Conservation (phyloP, 768 basidiomycete genomes). For the Collybiopsis confluens region DNA sequence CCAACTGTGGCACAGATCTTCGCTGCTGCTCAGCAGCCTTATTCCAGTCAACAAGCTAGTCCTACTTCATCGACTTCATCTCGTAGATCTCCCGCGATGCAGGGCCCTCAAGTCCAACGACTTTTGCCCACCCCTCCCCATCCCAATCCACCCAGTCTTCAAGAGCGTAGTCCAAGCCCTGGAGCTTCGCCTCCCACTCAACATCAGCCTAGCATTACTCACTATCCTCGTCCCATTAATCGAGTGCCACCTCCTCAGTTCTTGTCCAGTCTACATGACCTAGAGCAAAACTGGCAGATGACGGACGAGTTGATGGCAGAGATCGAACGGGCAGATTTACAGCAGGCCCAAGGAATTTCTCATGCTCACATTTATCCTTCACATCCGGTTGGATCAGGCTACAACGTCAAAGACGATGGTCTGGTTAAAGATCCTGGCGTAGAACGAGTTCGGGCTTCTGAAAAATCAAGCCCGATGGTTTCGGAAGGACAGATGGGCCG, state of each 20-base stretch:
- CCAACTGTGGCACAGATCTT: conserved; percentile 55
- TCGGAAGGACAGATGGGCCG: conserved; percentile 39
- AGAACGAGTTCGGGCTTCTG: conserved; percentile 50
- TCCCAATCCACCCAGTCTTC: conserved; percentile 28
- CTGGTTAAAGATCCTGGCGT: conserved; percentile 42
- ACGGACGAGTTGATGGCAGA: conserved; percentile 68
- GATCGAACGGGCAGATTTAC: conserved; percentile 67
- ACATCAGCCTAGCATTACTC: conserved; percentile 28
- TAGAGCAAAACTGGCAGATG: conserved; percentile 62
- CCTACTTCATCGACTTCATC: conserved; percentile 39
- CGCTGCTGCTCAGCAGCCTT: conserved; percentile 33
- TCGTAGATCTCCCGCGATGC: conserved; percentile 33
- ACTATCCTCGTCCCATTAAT: conserved; percentile 63
- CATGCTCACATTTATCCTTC: conserved; percentile 27
- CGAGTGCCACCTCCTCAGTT: conserved; percentile 53
- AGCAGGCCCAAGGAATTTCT: conserved; percentile 50
- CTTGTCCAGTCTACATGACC: conserved; percentile 47
- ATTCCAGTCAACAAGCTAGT: conserved; percentile 38
- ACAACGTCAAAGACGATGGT: neutral
- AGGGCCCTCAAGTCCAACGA: conserved; percentile 26
- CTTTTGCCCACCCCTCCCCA: conserved; percentile 43
- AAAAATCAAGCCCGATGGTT: conserved; percentile 55
- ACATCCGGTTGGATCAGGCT: conserved; percentile 3
- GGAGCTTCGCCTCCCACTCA: conserved; percentile 15
- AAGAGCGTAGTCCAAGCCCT: conserved; percentile 20